Evolutionary conservation across 192 early-diverging fungal genomes (phyloP).

Genomic region (Entophlyctis helioformis): DNA sequence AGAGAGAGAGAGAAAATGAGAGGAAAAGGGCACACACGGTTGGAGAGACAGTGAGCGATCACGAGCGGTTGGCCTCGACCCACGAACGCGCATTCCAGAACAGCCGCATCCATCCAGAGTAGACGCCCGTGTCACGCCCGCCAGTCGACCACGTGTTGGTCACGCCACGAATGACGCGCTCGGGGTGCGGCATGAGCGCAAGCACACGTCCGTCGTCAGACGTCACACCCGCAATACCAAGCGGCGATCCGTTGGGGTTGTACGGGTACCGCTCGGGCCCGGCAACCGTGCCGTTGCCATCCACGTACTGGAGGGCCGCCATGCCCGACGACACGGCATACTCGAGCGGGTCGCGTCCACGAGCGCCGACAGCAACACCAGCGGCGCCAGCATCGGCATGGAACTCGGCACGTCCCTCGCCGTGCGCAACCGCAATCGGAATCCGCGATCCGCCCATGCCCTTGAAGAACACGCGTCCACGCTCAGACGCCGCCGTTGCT

Average conservation of each 20-base stretch:
- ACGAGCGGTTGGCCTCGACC: slow-evolving; percentile 53
- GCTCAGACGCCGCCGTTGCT: too few relatives aligned
- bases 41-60: too few relatives aligned
- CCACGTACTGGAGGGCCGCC: slow-evolving; percentile 66
- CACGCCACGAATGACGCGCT: slow-evolving; percentile 72
- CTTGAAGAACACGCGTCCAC: slow-evolving; percentile 62
- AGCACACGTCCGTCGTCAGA: slow-evolving; percentile 80
- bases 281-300: slow-evolving; percentile 57
- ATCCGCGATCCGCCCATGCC: slow-evolving; percentile 84
- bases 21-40: too few relatives aligned
- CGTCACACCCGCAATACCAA: slow-evolving; percentile 78
- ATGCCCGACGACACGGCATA: slow-evolving; percentile 25
- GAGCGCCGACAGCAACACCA: too few relatives aligned
- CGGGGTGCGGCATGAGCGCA: slow-evolving; percentile 98
- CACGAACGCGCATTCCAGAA: slow-evolving; percentile 88
- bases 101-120: slow-evolving; percentile 83
- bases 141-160: slow-evolving; percentile 78
- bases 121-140: slow-evolving; percentile 37
- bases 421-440: slow-evolving; percentile 94
- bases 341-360: slow-evolving; percentile 22
- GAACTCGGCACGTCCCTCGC: slow-evolving; percentile 90
- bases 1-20: too few relatives aligned
- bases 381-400: slow-evolving; percentile 13
- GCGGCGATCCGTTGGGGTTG: slow-evolving; percentile 92
- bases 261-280: slow-evolving; percentile 74